These are phyloP conservation scores for Candida tibetensis DNA, from an alignment of 805 yeast genomes.

Conservation along the genomic window DNA sequence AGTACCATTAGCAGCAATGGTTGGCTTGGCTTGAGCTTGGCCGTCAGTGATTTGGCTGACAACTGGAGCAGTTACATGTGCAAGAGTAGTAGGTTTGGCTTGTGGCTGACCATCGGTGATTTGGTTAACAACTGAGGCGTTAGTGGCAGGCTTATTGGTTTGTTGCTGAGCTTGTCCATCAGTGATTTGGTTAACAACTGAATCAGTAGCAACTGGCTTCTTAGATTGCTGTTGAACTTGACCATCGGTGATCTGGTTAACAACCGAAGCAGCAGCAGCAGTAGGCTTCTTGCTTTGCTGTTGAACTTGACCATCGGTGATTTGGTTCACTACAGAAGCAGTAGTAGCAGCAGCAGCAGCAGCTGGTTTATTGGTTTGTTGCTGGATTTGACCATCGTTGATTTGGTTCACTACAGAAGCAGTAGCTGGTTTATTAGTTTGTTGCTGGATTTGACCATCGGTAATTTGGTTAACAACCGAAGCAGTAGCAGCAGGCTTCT, in stretches of 20 bases:
- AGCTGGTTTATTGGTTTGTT: constrained; percentile 18
- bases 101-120: constrained; percentile 33
- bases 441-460: constrained; percentile 32
- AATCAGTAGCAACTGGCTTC: constrained; percentile 9
- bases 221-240: constrained; percentile 30
- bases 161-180: constrained; percentile 33
- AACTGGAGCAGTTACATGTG: constrained; percentile 16
- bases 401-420: constrained; percentile 30
- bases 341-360: constrained; percentile 18
- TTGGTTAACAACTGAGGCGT: constrained; percentile 25
- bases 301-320: constrained; percentile 39
- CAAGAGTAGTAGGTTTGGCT: constrained; percentile 20
- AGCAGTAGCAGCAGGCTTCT: constrained; percentile 19
- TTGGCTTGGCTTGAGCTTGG: constrained; percentile 24
- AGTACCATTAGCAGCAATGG: constrained; percentile 19
- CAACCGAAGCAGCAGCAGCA: constrained; percentile 26
- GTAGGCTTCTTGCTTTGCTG: constrained; percentile 18
- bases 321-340: constrained; percentile 35
- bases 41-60: constrained; percentile 30
- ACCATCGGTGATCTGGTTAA: constrained; percentile 40
- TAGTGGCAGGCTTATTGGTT: constrained; percentile 10
- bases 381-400: constrained; percentile 33
- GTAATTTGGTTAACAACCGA: constrained; percentile 29
- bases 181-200: constrained; percentile 6
- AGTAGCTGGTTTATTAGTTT: constrained; percentile 17